Percentiles rank a stretch among this genome's conserved stretches.
Conservation (phyloP, 129 eudicot genomes). For the Dittrichia graveolens region DNA sequence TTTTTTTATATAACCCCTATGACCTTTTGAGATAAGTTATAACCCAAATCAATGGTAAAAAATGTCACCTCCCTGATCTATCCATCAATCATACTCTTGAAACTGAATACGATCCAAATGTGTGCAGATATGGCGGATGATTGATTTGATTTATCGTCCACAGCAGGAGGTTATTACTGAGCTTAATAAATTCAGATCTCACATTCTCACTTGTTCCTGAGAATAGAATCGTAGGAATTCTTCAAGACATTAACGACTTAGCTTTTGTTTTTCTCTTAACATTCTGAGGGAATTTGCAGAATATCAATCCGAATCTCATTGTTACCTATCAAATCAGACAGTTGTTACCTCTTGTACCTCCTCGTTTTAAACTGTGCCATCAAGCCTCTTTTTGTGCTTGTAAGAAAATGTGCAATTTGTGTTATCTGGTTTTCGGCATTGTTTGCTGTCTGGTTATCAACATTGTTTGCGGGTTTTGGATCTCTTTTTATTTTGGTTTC, state of each 20-base stretch:
- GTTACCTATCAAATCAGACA: too few relatives aligned
- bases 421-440: too few relatives aligned
- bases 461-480: too few relatives aligned
- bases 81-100: background rate
- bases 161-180: constrained; percentile 79
- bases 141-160: constrained; percentile 74
- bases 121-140: constrained; percentile 95
- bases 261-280: too few relatives aligned
- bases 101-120: background rate
- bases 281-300: too few relatives aligned
- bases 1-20: background rate
- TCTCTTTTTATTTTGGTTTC: too few relatives aligned
- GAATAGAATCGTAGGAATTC: constrained; percentile 10
- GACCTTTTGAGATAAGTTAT: background rate
- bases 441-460: too few relatives aligned
- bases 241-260: background rate
- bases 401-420: too few relatives aligned
- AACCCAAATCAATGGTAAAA: background rate
- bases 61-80: background rate
- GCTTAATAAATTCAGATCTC: constrained; percentile 72
- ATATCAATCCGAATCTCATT: too few relatives aligned
- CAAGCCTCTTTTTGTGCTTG: too few relatives aligned
- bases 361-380: too few relatives aligned
- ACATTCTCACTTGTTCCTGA: constrained; percentile 54
- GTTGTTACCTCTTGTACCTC: too few relatives aligned